Conservation (phyloP, 2,329 filamentous ascomycete genomes). For the Cladorrhinum sp. region DNA sequence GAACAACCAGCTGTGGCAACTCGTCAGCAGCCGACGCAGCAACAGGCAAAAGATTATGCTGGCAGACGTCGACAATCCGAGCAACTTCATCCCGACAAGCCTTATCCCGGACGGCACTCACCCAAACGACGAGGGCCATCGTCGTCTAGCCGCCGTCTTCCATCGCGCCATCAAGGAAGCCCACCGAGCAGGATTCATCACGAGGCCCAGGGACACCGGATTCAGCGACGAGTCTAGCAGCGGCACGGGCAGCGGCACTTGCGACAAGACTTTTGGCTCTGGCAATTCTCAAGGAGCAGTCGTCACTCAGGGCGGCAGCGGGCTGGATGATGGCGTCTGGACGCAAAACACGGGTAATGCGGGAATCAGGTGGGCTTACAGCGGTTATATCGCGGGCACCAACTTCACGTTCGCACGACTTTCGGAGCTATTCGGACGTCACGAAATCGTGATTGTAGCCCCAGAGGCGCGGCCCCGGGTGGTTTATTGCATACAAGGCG, state of each 20-base stretch:
- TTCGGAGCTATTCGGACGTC: background rate
- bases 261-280: conserved; percentile 4
- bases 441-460: background rate
- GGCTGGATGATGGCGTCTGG: conserved; percentile 1
- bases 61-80: conserved; percentile 16
- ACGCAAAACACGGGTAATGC: background rate
- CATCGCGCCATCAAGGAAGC: conserved; percentile 12
- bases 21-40: background rate
- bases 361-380: background rate
- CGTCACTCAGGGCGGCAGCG: background rate
- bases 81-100: conserved; percentile 26
- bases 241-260: background rate
- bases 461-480: background rate
- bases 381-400: background rate
- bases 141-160: conserved; percentile 16
- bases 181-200: background rate
- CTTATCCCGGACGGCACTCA: conserved; percentile 12
- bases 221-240: background rate
- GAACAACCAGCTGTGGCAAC: conserved; percentile 10
- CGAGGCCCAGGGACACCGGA: background rate
- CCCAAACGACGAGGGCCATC: conserved; percentile 18
- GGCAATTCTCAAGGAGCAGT: background rate
- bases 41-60: conserved; percentile 9
- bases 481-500: background rate
- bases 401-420: background rate